Percentiles rank a stretch among this genome's conserved stretches.
These are phyloP conservation scores for Peterozyma toletana DNA, from an alignment of 805 yeast species.

Conservation along the genomic window DNA sequence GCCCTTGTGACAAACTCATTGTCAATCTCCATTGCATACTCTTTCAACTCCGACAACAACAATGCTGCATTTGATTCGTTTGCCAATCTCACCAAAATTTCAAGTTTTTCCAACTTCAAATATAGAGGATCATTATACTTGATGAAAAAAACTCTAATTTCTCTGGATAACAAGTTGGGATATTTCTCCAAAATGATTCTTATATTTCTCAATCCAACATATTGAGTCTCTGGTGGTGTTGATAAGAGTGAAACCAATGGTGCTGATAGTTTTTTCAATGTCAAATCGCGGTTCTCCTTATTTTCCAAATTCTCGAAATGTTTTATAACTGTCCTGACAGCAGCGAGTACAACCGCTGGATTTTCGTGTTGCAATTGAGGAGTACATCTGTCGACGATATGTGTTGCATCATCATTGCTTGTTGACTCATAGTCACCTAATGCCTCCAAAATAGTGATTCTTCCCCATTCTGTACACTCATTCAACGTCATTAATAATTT, in stretches of 20 bases:
- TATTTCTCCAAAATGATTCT: slow-evolving; percentile 83
- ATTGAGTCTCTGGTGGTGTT: slow-evolving; percentile 91
- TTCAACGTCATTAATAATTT: slow-evolving; percentile 78
- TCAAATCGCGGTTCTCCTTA: slow-evolving; percentile 30
- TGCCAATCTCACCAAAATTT: slow-evolving; percentile 64
- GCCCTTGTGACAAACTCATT: slow-evolving; percentile 65
- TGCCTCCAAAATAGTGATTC: slow-evolving; percentile 82
- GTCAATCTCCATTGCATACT: slow-evolving; percentile 82
- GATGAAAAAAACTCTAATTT: slow-evolving; percentile 83
- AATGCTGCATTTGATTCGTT: slow-evolving; percentile 50
- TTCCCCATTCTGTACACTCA: slow-evolving; percentile 99
- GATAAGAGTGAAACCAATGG: slow-evolving; percentile 85
- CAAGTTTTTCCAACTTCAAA: slow-evolving; percentile 69
- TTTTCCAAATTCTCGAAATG: slow-evolving; percentile 47
- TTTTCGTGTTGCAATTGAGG: slow-evolving; percentile 97
- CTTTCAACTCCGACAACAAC: slow-evolving; percentile 64
- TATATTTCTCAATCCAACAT: slow-evolving; percentile 86
- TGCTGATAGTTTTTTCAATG: slow-evolving; percentile 68
- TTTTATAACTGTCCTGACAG: slow-evolving; percentile 73
- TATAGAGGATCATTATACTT: slow-evolving; percentile 82
- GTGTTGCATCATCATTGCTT: slow-evolving; percentile 61
- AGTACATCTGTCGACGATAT: slow-evolving; percentile 80
- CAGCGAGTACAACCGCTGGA: slow-evolving; percentile 85
- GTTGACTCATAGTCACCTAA: slow-evolving; percentile 61
- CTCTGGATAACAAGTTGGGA: slow-evolving; percentile 71